Base-by-base conservation (phyloP, 1,284 basidiomycete genomes). In the Amylostereum chailletii region DNA sequence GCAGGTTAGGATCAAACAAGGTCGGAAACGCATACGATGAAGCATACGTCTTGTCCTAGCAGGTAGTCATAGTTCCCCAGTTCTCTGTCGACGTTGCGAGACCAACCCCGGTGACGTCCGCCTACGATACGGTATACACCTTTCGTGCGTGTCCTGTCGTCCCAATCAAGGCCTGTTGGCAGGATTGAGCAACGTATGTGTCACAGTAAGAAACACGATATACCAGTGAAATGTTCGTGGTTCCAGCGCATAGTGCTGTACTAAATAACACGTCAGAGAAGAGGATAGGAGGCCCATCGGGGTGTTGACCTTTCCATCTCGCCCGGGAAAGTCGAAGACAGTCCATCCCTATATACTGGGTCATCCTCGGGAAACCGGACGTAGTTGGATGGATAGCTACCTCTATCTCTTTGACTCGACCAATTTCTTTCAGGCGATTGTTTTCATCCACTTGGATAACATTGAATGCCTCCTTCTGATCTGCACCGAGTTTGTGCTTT, bases 401-500 rank as follows among this genome's bases (percentile, higher is more conserved):
- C 64, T 87, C 79, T 31, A 95, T 89, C 56, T 88, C 74, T 65
- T 76, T 72, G 51, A 71, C 66, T n/a, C 76, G 78, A 0, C 80
- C 83, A 42, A 83, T 67, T 27, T 74, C 72, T 59, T 72, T 72
- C 6, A 80, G 58, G 4, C 87, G 72, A 58, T 89, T 78, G 31
- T 81, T 60, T 4, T 81, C 67, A 56, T 89, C 80, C 5, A 93
- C 89, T 45, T 83, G 82, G 5, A 86, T 79, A 4, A 82, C 93
- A n/a, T 68, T 60, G 65, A 94, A 89, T 1, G 65, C 71, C 66
- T 98, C 93, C 6, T 67, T 66, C 58, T 82, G 73, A 65, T 97
- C 94, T 4, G 83, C 94, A 30, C 94, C 94, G 32, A 86, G 64
- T 65, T 88, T 90, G 58, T 90, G 86, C 86, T 90, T 45, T 7